These are phyloP conservation scores for Leishmania guyanensis DNA, from an alignment of 208 protist species.

Conservation along the genomic window DNA sequence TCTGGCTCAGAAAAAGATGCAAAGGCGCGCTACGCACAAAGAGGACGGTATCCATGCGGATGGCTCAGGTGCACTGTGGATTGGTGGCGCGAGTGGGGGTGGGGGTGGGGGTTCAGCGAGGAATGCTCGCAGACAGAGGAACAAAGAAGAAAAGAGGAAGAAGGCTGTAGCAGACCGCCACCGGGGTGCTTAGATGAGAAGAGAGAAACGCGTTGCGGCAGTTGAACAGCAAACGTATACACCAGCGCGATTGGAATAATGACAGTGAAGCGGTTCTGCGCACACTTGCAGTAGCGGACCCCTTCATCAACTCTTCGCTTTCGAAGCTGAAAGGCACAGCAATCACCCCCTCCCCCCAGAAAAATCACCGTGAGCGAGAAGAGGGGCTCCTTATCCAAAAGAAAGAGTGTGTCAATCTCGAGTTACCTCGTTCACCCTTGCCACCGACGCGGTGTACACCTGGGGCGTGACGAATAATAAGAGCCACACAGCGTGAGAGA, in stretches of 20 bases:
- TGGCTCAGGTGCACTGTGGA: background rate
- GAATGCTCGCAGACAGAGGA: background rate
- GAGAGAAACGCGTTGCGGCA: background rate
- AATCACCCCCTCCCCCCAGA: background rate
- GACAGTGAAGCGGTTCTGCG: background rate
- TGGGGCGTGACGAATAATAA: background rate
- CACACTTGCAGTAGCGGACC: background rate
- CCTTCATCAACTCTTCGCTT: background rate
- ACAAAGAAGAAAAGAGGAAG: background rate
- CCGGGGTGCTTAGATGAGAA: background rate
- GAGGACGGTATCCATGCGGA: background rate
- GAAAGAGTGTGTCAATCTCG: background rate
- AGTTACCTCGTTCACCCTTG: background rate
- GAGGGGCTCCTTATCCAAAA: background rate
- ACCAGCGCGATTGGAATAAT: background rate
- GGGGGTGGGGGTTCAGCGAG: background rate
- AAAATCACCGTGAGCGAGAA: background rate
- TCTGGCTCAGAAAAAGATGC: background rate
- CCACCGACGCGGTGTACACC: background rate
- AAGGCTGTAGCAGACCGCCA: background rate
- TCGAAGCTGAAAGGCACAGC: background rate
- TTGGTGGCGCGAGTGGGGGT: background rate
- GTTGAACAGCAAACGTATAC: background rate
- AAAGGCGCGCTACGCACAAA: background rate
- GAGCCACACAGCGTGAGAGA: background rate